Evolutionary conservation across 129 eudicot genomes (phyloP).

Genomic region (Dittrichia graveolens): DNA sequence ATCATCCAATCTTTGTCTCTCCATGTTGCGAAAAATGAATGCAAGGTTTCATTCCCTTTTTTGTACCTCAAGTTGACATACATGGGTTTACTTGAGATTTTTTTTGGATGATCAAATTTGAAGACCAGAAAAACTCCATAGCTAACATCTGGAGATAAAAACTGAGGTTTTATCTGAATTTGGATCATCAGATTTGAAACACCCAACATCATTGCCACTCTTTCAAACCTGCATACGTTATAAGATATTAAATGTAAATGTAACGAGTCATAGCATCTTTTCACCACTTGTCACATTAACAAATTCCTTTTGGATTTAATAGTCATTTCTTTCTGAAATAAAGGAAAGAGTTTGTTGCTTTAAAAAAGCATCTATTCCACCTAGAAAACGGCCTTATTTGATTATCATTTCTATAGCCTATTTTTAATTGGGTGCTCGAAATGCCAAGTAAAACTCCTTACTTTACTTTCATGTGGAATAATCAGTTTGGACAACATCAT

Average conservation of each 20-base stretch:
- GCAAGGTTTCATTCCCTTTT: neutral
- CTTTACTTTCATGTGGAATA: too few relatives aligned
- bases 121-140: slow-evolving; percentile 20
- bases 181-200: slow-evolving; percentile 2
- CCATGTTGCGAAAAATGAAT: slow-evolving; percentile 12
- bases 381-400: too few relatives aligned
- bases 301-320: too few relatives aligned
- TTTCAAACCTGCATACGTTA: slow-evolving; percentile 10
- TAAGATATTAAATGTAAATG: neutral
- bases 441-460: too few relatives aligned
- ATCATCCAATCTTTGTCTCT: slow-evolving; percentile 18
- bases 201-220: slow-evolving; percentile 9
- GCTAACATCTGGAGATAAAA: neutral
- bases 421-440: too few relatives aligned
- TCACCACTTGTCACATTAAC: too few relatives aligned
- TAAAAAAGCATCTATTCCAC: too few relatives aligned
- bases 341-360: too few relatives aligned
- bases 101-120: slow-evolving; percentile 4
- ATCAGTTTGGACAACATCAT: too few relatives aligned
- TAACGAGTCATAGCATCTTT: too few relatives aligned
- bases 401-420: too few relatives aligned
- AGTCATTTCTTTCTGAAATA: too few relatives aligned
- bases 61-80: slow-evolving; percentile 17
- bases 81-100: neutral
- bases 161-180: slow-evolving; percentile 1